These are phyloP conservation scores for Phoenix roebelenii DNA, from an alignment of 176 grass and related monocot species.

Conservation along the genomic window DNA sequence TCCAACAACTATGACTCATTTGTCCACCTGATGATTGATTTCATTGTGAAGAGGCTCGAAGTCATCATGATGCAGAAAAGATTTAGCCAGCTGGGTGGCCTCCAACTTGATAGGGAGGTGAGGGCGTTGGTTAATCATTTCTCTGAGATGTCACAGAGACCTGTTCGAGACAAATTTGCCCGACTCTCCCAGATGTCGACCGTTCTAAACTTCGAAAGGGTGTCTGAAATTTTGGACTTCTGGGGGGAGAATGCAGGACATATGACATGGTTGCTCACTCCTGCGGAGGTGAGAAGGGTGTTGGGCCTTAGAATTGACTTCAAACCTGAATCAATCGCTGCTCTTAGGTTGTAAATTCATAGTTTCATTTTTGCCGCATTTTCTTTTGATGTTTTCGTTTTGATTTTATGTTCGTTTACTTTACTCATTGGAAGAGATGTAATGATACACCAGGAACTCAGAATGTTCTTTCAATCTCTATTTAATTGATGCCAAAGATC, in stretches of 20 bases:
- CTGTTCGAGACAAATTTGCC: slow-evolving; percentile 86
- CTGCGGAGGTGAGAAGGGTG: slow-evolving; percentile 79
- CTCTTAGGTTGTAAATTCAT: slow-evolving; percentile 56
- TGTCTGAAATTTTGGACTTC: slow-evolving; percentile 95
- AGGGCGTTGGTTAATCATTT: slow-evolving; percentile 90
- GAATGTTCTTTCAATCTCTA: too few species aligned
- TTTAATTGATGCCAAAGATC: too few species aligned
- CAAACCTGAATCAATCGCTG: slow-evolving; percentile 84
- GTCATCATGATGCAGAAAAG: slow-evolving; percentile 99
- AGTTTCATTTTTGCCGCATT: too few species aligned
- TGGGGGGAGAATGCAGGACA: slow-evolving; percentile 97
- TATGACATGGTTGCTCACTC: slow-evolving; percentile 90
- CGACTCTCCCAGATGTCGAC: slow-evolving; percentile 88
- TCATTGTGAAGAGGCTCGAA: slow-evolving; percentile 93
- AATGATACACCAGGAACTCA: too few species aligned
- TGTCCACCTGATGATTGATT: slow-evolving; percentile 73
- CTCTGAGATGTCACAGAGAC: slow-evolving; percentile 83
- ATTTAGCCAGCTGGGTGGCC: slow-evolving; percentile 88
- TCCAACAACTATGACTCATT: slow-evolving; percentile 86
- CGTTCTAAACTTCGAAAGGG: slow-evolving; percentile 85
- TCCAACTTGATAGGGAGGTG: slow-evolving; percentile 88
- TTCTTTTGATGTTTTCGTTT: too few species aligned
- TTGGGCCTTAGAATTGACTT: slow-evolving; percentile 87
- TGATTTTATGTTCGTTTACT: too few species aligned
- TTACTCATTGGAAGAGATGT: too few species aligned